Evolutionary conservation across 2,329 filamentous ascomycete species (phyloP).

Genomic region (Paecilomyces fulvus): DNA sequence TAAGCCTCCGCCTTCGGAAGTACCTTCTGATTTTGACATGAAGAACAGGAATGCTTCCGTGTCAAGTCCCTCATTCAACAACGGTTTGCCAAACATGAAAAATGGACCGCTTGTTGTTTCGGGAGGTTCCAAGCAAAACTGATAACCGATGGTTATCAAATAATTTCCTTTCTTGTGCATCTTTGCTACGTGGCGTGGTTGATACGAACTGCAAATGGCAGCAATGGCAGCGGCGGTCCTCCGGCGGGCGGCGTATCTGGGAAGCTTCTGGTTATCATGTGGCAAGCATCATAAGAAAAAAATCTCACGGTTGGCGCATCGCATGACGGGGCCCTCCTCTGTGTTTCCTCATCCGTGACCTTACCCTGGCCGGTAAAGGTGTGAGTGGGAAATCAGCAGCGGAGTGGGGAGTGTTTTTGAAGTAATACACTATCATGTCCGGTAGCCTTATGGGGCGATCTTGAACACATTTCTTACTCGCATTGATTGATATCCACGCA

Average conservation of each 20-base stretch:
- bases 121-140: slow-evolving; percentile 21
- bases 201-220: slow-evolving; percentile 1
- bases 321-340: background rate
- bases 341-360: background rate
- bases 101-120: slow-evolving; percentile 33
- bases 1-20: slow-evolving; percentile 42
- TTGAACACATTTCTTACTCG: background rate
- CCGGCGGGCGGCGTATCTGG: slow-evolving; percentile 9
- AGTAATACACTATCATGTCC: background rate
- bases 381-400: background rate
- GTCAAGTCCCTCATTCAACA: slow-evolving; percentile 15
- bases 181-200: slow-evolving; percentile 7
- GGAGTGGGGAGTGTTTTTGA: background rate
- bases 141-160: background rate
- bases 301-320: slow-evolving; percentile 5
- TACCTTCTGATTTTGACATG: slow-evolving; percentile 33
- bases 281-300: slow-evolving; percentile 2
- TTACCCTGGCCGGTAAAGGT: slow-evolving; percentile 1
- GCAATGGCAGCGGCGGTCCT: slow-evolving; percentile 1
- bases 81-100: slow-evolving; percentile 13
- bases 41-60: slow-evolving; percentile 22
- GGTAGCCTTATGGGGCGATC: no score
- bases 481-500: background rate
- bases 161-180: slow-evolving; percentile 6
- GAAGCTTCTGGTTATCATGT: slow-evolving; percentile 9